Evolutionary conservation across 305 asterid species (phyloP), one percentile per base, ranked within the genome.

Genomic region (Fraxinus albicans): DNA sequence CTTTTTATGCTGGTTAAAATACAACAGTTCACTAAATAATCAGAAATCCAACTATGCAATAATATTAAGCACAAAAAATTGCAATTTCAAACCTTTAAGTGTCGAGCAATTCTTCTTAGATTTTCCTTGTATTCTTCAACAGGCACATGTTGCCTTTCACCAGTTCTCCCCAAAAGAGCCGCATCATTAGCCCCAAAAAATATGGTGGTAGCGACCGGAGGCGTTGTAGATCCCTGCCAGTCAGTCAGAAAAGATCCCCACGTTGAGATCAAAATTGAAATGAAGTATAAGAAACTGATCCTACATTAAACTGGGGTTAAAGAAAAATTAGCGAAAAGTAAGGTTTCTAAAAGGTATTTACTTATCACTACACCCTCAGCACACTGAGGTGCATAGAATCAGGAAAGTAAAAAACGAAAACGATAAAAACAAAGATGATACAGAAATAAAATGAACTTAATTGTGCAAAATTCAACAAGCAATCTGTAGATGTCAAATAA

Each of bases 171-270:
- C 47, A 86, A 79, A 25, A 89, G 92, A 58, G 97, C 97, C 42
- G 98, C 98, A 79, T 93, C 99, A 82, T 93, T 95, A 85, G 97
- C 98, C 84, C 99, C 98, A 60, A 95, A 95, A 81, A 94, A 93
- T 79, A 95, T 84, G 70, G 97, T 94, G 76, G 86, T 90, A 80
- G 93, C 97, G 65, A 84, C 80, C 75, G 95, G 97, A 84, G 92
- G 92, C 27, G 82, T 79, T 76, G 75, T 85, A 77, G 90, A 85
- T 82, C 80, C 96, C 98, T 92, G 89, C 55, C 35, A 78, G 29
- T 47, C 5, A 77, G 33, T 69, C 31, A 31, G 34, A 80, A 27
- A 29, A 80, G 70, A 72, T 44, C 53, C 79, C 82, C 82, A 95
- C 27, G 15, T 12, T 36, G 77, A 40, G 53, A 0, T 27, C 13